These are phyloP conservation scores for Hypoxylon sp. DNA, from an alignment of 2,329 filamentous ascomycete species.

Conservation along the genomic window DNA sequence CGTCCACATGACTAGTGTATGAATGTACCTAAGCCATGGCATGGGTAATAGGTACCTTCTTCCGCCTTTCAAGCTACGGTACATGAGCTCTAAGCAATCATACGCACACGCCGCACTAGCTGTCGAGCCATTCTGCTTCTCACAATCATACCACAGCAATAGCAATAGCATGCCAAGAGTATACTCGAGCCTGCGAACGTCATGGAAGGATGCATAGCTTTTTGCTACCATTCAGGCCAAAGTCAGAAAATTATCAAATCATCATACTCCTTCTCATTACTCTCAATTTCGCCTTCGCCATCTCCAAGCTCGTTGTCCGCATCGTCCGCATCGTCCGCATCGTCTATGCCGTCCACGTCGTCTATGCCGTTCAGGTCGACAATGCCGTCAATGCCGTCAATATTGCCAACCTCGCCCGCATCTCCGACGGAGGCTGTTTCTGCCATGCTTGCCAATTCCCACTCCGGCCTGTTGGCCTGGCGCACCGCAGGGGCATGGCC, in stretches of 20 bases:
- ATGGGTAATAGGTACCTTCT: too few relatives aligned
- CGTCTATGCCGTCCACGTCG: too few relatives aligned
- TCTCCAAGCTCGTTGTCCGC: not conserved
- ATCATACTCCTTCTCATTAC: not conserved
- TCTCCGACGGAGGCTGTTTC: constrained; percentile 5
- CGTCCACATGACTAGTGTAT: too few relatives aligned
- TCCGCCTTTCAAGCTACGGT: constrained; percentile 5
- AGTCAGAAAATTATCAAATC: constrained; percentile 29
- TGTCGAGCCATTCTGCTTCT: not conserved
- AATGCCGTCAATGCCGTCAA: too few relatives aligned
- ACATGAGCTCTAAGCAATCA: not conserved
- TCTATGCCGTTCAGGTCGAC: too few relatives aligned
- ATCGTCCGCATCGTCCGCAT: not conserved
- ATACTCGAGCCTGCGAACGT: not conserved
- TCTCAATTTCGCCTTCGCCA: not conserved
- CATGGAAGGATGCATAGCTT: not conserved
- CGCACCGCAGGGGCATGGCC: not conserved
- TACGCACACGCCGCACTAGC: not conserved
- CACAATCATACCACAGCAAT: constrained; percentile 2
- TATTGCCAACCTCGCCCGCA: too few relatives aligned
- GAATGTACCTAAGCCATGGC: too few relatives aligned
- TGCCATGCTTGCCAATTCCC: constrained; percentile 33
- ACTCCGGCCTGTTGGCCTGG: constrained; percentile 38
- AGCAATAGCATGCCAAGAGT: constrained; percentile 3
- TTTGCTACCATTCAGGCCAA: not conserved